phyloP scores from a whole-genome alignment of 768 basidiomycete genomes.

The Punctularia strigosozonata region DNA sequence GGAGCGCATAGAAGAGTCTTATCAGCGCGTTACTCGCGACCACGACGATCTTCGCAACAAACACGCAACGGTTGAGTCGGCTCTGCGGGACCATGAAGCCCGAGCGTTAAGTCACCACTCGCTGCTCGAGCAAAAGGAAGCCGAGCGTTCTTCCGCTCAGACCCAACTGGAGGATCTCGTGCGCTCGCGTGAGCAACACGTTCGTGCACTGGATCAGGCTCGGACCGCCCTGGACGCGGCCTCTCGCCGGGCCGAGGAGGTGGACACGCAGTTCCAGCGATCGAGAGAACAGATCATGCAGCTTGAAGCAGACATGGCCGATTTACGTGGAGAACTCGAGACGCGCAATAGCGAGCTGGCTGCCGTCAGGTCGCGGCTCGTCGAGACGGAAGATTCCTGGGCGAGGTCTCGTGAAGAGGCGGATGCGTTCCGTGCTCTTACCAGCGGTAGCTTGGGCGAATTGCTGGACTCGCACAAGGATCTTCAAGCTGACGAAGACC shows the following conservation, averaged over 20 bases:
- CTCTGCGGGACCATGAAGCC: constrained; percentile 68
- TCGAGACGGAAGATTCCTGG: constrained; percentile 85
- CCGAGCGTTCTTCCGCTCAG: constrained; percentile 55
- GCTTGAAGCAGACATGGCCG: constrained; percentile 67
- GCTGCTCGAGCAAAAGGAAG: constrained; percentile 63
- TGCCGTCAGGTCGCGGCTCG: constrained; percentile 46
- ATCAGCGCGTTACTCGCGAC: constrained; percentile 49
- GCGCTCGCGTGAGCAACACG: constrained; percentile 68
- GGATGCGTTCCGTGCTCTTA: constrained; percentile 77
- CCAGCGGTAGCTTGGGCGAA: constrained; percentile 78
- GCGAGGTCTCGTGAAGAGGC: constrained; percentile 89
- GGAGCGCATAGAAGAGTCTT: constrained; percentile 58
- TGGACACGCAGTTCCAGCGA: constrained; percentile 61
- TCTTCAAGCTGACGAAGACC: constrained; percentile 74
- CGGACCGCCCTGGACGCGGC: constrained; percentile 67
- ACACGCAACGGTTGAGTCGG: constrained; percentile 44
- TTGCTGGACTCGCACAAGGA: constrained; percentile 82
- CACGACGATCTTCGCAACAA: constrained; percentile 62
- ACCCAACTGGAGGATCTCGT: constrained; percentile 63
- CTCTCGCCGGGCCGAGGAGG: constrained; percentile 65
- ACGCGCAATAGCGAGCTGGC: constrained; percentile 65
- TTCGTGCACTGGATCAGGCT: constrained; percentile 81
- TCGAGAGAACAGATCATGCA: constrained; percentile 56
- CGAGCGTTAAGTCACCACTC: constrained; percentile 65
- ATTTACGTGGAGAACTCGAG: constrained; percentile 76